Evolutionary conservation across 805 yeast species (phyloP).

Genomic region (Starmerella bacillaris): DNA sequence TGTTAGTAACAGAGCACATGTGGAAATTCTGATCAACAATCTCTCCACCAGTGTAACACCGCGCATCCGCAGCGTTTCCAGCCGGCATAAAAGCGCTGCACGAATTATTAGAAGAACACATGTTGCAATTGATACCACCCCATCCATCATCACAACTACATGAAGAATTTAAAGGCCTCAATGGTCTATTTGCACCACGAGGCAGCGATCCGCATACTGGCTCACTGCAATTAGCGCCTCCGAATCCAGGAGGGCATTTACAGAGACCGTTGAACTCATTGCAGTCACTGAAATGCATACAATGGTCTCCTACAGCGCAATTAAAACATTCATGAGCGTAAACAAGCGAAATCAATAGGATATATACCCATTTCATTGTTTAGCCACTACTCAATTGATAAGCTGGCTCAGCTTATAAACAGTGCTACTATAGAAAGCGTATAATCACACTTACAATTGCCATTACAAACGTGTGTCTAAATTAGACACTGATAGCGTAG

Average conservation of each 20-base stretch:
- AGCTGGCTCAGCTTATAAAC: too few relatives aligned
- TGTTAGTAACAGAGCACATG: constrained; percentile 83
- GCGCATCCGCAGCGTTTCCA: constrained; percentile 63
- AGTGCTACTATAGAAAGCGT: too few relatives aligned
- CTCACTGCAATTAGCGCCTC: constrained; percentile 77
- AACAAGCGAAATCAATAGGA: neutral
- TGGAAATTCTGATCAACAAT: constrained; percentile 66
- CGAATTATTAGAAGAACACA: constrained; percentile 54
- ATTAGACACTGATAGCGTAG: too few relatives aligned
- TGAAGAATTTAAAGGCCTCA: constrained; percentile 27
- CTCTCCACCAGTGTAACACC: constrained; percentile 75
- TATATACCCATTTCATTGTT: too few relatives aligned
- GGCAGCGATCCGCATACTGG: constrained; percentile 75
- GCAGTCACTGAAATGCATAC: constrained; percentile 81
- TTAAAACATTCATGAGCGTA: constrained; percentile 47
- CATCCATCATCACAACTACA: constrained; percentile 78
- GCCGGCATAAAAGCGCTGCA: constrained; percentile 59
- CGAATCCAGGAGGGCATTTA: constrained; percentile 82
- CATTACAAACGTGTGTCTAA: too few relatives aligned
- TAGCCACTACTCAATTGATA: too few relatives aligned
- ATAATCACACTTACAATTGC: too few relatives aligned
- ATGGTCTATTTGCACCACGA: constrained; percentile 49
- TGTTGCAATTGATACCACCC: constrained; percentile 81
- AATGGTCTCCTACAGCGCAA: constrained; percentile 74
- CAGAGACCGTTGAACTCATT: constrained; percentile 78